Conservation (phyloP, 768 basidiomycete species). For the Boletus pseudopeckii region DNA sequence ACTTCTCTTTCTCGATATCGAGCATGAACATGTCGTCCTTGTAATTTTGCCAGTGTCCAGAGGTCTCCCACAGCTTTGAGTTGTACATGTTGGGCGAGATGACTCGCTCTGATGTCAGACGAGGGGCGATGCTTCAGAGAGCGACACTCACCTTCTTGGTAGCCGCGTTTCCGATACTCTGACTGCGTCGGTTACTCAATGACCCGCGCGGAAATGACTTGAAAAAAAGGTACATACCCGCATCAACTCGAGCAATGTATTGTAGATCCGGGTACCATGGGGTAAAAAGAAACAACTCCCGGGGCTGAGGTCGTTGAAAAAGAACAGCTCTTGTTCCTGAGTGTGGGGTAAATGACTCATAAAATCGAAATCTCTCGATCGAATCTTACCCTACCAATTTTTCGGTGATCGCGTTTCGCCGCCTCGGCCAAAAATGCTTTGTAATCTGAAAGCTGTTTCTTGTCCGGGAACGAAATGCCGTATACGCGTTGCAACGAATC, state of each 20-base stretch:
- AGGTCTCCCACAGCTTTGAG: slow-evolving; percentile 95
- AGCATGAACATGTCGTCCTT: slow-evolving; percentile 97
- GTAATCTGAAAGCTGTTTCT: slow-evolving; percentile 91
- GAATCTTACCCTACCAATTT: slow-evolving; percentile 75
- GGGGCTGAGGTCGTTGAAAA: slow-evolving; percentile 96
- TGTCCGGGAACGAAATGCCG: slow-evolving; percentile 98
- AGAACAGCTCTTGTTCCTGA: slow-evolving; percentile 95
- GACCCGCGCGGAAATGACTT: not conserved
- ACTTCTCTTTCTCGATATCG: slow-evolving; percentile 93
- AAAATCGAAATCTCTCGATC: not conserved
- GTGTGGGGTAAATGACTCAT: not conserved
- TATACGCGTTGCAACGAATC: slow-evolving; percentile 96
- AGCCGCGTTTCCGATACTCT: slow-evolving; percentile 94
- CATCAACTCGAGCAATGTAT: slow-evolving; percentile 86
- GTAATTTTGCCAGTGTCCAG: slow-evolving; percentile 98
- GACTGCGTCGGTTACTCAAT: slow-evolving; percentile 40
- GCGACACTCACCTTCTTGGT: slow-evolving; percentile 70
- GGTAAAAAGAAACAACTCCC: slow-evolving; percentile 97
- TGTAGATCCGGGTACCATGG: slow-evolving; percentile 96
- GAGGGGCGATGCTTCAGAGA: not conserved
- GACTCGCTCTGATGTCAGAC: slow-evolving; percentile 45
- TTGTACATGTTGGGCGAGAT: slow-evolving; percentile 98
- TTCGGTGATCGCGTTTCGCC: slow-evolving; percentile 95
- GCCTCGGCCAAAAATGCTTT: slow-evolving; percentile 95
- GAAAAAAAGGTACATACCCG: slow-evolving; percentile 51